phyloP scores from a whole-genome alignment of 805 yeast species.

The Hyphopichia homilentoma region DNA sequence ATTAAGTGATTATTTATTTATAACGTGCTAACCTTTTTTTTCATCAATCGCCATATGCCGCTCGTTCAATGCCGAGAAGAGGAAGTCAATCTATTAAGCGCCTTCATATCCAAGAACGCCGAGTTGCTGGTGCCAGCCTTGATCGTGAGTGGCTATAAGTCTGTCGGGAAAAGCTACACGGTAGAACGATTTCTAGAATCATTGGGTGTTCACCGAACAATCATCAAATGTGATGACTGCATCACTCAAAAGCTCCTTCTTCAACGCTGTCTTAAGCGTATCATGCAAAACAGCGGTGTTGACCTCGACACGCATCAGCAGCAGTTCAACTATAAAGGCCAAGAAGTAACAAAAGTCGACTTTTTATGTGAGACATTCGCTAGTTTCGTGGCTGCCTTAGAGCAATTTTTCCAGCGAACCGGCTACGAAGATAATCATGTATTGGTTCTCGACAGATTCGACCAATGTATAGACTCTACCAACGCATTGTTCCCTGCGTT shows the following conservation, averaged over 20 bases:
- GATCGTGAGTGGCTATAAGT: conserved; percentile 45
- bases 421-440: conserved; percentile 34
- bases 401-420: conserved; percentile 30
- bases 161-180: conserved; percentile 46
- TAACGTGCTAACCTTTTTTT: too few species aligned
- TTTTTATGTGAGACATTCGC: conserved; percentile 38
- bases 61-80: too few species aligned
- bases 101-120: conserved; percentile 28
- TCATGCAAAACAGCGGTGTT: conserved; percentile 33
- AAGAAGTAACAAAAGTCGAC: conserved; percentile 21
- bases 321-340: conserved; percentile 21
- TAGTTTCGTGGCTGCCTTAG: conserved; percentile 38
- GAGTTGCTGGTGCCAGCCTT: conserved; percentile 30
- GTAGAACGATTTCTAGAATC: conserved; percentile 27
- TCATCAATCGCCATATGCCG: too few species aligned
- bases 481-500: conserved; percentile 39
- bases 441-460: conserved; percentile 46
- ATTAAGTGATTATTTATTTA: too few species aligned
- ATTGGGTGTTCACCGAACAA: conserved; percentile 21
- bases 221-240: conserved; percentile 44
- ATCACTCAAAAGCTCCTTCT: conserved; percentile 38
- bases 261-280: conserved; percentile 36
- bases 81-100: conserved; percentile 32
- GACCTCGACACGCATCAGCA: conserved; percentile 15
- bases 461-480: conserved; percentile 41